Evolutionary conservation across 768 basidiomycete species (phyloP).

Genomic region (Lactarius psammicola): DNA sequence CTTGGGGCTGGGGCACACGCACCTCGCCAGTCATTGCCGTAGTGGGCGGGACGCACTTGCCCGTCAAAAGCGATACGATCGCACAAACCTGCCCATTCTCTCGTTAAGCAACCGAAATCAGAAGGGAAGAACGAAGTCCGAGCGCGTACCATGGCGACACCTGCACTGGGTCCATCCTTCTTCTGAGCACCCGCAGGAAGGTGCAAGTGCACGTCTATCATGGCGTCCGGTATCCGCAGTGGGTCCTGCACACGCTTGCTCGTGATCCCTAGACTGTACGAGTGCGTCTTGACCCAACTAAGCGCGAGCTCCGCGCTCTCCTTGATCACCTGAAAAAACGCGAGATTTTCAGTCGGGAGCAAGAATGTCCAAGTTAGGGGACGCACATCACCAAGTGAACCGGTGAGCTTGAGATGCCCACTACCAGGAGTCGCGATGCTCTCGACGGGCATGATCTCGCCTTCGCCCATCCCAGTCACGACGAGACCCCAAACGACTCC

Average conservation of each 20-base stretch:
- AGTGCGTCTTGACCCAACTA: slow-evolving; percentile 89
- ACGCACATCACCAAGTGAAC: slow-evolving; percentile 74
- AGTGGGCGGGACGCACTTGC: slow-evolving; percentile 65
- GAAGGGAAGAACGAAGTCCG: neutral
- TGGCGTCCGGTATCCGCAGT: slow-evolving; percentile 59
- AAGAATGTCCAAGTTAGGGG: neutral
- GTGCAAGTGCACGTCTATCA: slow-evolving; percentile 84
- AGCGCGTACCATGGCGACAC: slow-evolving; percentile 73
- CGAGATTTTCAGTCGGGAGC: neutral
- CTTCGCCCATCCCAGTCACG: slow-evolving; percentile 86
- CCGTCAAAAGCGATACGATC: slow-evolving; percentile 80
- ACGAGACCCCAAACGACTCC: slow-evolving; percentile 86
- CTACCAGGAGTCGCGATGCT: slow-evolving; percentile 73
- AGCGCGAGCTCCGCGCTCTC: slow-evolving; percentile 89
- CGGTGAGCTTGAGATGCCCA: slow-evolving; percentile 75
- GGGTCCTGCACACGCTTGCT: slow-evolving; percentile 67
- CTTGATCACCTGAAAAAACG: slow-evolving; percentile 68
- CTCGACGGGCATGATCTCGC: slow-evolving; percentile 83
- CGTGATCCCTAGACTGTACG: slow-evolving; percentile 77
- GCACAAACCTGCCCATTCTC: slow-evolving; percentile 60
- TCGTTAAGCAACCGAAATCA: slow-evolving; percentile 1
- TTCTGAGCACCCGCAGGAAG: slow-evolving; percentile 87
- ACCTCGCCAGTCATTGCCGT: slow-evolving; percentile 92
- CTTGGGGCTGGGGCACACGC: neutral
- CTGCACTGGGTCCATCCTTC: slow-evolving; percentile 93